Percentiles rank a stretch among this genome's conserved stretches.
These are phyloP conservation scores for Termitomyces sp. DNA, from an alignment of 768 basidiomycete genomes.

Conservation along the genomic window DNA sequence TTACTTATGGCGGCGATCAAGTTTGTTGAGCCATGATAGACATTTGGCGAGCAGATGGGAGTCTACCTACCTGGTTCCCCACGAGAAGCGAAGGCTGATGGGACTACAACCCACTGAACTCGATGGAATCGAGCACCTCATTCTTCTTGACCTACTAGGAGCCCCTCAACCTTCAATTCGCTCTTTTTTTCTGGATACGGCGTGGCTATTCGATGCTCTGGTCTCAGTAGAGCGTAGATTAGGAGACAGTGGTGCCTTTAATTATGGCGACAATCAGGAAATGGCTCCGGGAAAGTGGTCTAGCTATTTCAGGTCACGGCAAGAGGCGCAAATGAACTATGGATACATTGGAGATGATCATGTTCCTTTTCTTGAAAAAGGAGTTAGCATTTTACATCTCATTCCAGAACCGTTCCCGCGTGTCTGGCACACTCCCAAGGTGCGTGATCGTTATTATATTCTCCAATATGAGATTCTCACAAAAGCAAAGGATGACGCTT, in stretches of 20 bases:
- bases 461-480: background rate
- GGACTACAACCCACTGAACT: slow-evolving; percentile 57
- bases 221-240: slow-evolving; percentile 67
- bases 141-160: slow-evolving; percentile 91
- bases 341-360: slow-evolving; percentile 90
- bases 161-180: slow-evolving; percentile 66
- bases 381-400: slow-evolving; percentile 86
- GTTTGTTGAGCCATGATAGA: slow-evolving; percentile 31
- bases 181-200: slow-evolving; percentile 83
- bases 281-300: slow-evolving; percentile 46
- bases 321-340: slow-evolving; percentile 26
- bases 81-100: slow-evolving; percentile 52
- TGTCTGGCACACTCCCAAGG: slow-evolving; percentile 83
- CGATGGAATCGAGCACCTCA: slow-evolving; percentile 79
- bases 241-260: slow-evolving; percentile 57
- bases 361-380: slow-evolving; percentile 75
- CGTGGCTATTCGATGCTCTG: slow-evolving; percentile 87
- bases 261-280: slow-evolving; percentile 33
- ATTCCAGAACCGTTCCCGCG: slow-evolving; percentile 85
- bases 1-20: background rate
- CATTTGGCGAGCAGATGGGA: slow-evolving; percentile 89
- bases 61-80: slow-evolving; percentile 55
- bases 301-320: slow-evolving; percentile 65
- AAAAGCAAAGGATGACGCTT: slow-evolving; percentile 75
- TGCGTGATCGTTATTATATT: slow-evolving; percentile 27